These are phyloP conservation scores for button mushroom (Agaricus bisporus) DNA, from an alignment of 768 basidiomycete genomes.

Conservation along the genomic window DNA sequence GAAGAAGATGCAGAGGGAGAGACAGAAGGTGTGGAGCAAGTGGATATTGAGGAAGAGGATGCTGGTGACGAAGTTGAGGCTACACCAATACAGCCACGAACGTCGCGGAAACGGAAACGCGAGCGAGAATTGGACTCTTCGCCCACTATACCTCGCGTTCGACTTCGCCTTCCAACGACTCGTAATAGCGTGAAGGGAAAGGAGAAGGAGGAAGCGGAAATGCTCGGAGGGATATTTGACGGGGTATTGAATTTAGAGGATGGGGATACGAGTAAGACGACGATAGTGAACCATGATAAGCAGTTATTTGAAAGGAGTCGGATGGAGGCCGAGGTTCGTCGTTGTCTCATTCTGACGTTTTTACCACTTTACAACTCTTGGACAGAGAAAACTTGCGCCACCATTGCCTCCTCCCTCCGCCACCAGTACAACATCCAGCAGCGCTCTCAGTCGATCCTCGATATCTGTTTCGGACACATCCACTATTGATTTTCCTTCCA, in stretches of 20 bases:
- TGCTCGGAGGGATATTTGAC: conserved; percentile 75
- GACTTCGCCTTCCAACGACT: conserved; percentile 47
- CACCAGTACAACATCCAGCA: conserved; percentile 7
- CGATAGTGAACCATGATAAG: conserved; percentile 55
- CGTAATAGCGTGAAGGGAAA: conserved; percentile 65
- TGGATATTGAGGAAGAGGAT: conserved; percentile 46
- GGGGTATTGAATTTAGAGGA: conserved; percentile 67
- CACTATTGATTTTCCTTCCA: conserved; percentile 21
- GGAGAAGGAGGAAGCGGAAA: conserved; percentile 66
- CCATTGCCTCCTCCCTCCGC: conserved; percentile 24
- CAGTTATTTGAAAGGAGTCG: conserved; percentile 68
- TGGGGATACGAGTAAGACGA: conserved; percentile 67
- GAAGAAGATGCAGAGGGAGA: conserved; percentile 25
- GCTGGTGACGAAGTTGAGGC: conserved; percentile 47
- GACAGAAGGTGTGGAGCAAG: conserved; percentile 15
- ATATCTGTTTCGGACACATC: background rate
- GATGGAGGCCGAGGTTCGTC: conserved; percentile 64
- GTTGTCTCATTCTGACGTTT: background rate
- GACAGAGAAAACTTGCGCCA: conserved; percentile 46
- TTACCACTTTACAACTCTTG: background rate
- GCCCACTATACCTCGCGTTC: conserved; percentile 34
- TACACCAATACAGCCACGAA: conserved; percentile 20
- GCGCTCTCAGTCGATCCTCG: conserved; percentile 1
- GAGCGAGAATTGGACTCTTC: conserved; percentile 35
- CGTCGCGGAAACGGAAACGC: conserved; percentile 40